phyloP scores from a whole-genome alignment of 129 eudicot species.

The Rutidosis leptorrhynchoides region DNA sequence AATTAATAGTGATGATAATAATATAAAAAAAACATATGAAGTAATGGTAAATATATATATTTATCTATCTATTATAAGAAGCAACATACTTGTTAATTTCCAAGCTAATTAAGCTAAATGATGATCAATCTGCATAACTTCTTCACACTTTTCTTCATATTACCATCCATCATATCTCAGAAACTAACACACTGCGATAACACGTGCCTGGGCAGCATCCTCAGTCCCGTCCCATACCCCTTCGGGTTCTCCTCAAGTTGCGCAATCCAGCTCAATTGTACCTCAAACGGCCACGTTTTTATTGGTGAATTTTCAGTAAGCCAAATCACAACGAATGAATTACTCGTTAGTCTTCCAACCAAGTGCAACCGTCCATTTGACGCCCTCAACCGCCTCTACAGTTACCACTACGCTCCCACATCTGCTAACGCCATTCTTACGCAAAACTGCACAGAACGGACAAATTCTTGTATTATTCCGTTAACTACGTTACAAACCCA shows the following conservation, averaged over 20 bases:
- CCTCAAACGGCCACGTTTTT: conserved; percentile 23
- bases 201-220: neutral
- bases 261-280: no score
- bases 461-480: conserved; percentile 28
- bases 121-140: neutral
- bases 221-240: neutral
- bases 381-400: conserved; percentile 33
- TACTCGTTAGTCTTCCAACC: conserved; percentile 42
- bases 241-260: no score
- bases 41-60: no score
- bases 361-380: conserved; percentile 37
- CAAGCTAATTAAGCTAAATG: neutral
- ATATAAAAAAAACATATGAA: no score
- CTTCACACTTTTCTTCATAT: no score
- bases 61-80: no score
- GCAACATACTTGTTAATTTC: neutral
- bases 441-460: conserved; percentile 35
- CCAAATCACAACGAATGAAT: conserved; percentile 21
- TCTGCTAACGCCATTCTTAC: conserved; percentile 42
- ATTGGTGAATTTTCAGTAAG: conserved; percentile 34
- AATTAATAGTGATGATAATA: no score
- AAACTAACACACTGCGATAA: neutral
- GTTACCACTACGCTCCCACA: conserved; percentile 42
- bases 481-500: neutral
- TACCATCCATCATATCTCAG: neutral